Percentiles rank a stretch among this genome's conserved stretches.
These are phyloP conservation scores for Combretum micranthum DNA, from an alignment of 345 rosid species.

Conservation along the genomic window DNA sequence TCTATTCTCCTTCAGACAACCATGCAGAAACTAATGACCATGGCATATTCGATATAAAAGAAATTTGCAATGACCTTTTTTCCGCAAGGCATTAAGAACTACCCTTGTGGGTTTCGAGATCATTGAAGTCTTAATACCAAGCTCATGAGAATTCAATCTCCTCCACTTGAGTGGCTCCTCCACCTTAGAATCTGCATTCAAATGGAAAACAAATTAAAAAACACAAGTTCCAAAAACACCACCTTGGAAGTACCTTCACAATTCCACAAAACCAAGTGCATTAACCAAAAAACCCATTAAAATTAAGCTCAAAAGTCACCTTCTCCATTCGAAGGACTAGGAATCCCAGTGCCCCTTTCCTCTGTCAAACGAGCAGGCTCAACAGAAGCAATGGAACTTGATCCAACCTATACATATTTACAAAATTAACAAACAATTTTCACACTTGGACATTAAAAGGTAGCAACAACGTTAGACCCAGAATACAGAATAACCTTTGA, in stretches of 20 bases:
- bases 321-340: constrained; percentile 6
- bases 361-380: constrained; percentile 1
- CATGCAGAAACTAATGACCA: neutral
- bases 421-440: neutral
- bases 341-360: neutral
- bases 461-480: neutral
- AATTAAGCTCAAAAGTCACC: constrained; percentile 1
- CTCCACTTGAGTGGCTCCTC: constrained; percentile 28
- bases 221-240: neutral
- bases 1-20: neutral
- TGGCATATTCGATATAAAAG: neutral
- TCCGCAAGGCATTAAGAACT: constrained; percentile 51
- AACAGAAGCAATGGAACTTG: neutral
- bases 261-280: neutral
- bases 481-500: constrained; percentile 3
- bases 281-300: neutral
- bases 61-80: constrained; percentile 28
- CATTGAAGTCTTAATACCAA: constrained; percentile 55
- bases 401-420: neutral
- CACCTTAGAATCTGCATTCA: constrained; percentile 6
- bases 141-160: constrained; percentile 45
- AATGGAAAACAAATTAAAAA: neutral
- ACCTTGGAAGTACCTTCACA: neutral
- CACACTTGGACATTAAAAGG: neutral
- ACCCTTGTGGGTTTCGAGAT: constrained; percentile 46